Evolutionary conservation across 371 early-diverging fungal genomes (phyloP).

Genomic region (Smittium culicis): DNA sequence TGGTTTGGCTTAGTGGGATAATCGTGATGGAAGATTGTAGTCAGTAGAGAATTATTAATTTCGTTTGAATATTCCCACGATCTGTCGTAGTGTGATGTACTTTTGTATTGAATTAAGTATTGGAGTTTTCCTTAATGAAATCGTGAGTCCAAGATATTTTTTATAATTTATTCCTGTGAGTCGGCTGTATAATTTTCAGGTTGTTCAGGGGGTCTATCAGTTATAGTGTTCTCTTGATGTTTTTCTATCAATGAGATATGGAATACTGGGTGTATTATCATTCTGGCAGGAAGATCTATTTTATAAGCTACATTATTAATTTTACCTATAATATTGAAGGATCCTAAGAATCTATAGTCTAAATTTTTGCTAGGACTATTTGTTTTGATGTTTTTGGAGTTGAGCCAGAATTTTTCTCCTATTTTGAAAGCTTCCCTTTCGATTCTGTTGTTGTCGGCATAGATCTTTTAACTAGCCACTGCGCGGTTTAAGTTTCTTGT

Average conservation of each 20-base stretch:
- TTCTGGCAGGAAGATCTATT: conserved; percentile 7
- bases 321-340: conserved; percentile 8
- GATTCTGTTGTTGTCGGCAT: conserved; percentile 8
- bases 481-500: background rate
- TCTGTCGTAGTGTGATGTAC: background rate
- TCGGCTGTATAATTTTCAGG: conserved; percentile 2
- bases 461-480: background rate
- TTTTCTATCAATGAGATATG: background rate
- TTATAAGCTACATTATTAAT: conserved; percentile 6
- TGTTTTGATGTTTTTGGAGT: background rate
- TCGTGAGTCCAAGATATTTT: conserved; percentile 8
- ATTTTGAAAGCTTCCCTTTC: background rate
- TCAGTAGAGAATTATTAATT: background rate
- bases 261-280: conserved; percentile 10
- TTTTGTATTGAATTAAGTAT: conserved; percentile 7
- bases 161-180: conserved; percentile 5
- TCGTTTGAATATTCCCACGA: conserved; percentile 9
- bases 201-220: background rate
- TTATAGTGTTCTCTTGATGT: background rate
- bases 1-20: background rate
- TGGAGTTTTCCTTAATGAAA: background rate
- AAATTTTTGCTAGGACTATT: conserved; percentile 1
- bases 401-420: conserved; percentile 1
- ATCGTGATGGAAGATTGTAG: background rate
- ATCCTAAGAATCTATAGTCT: conserved; percentile 3